Percentiles rank a stretch among this genome's conserved stretches.
Evolutionary conservation across 345 rosid genomes (phyloP).

Genomic region (Euclidium syriacum): DNA sequence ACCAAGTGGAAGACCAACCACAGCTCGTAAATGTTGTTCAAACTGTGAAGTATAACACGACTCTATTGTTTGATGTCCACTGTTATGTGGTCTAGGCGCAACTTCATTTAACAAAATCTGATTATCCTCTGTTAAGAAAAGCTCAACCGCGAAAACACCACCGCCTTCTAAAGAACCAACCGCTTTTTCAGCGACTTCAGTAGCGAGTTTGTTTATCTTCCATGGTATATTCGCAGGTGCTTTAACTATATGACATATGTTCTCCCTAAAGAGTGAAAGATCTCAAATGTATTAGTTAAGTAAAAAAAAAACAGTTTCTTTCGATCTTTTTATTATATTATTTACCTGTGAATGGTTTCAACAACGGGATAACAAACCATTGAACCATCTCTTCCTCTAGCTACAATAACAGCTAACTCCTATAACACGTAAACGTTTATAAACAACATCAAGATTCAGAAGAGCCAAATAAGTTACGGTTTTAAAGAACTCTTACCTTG

Average conservation of each 20-base stretch:
- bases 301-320: neutral
- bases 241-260: slow-evolving; percentile 92
- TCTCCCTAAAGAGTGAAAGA: slow-evolving; percentile 63
- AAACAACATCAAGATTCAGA: too few species aligned
- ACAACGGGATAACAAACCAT: slow-evolving; percentile 84
- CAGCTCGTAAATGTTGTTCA: slow-evolving; percentile 91
- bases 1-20: slow-evolving; percentile 91
- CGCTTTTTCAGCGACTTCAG: slow-evolving; percentile 73
- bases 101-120: slow-evolving; percentile 95
- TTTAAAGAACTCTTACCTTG: slow-evolving; percentile 41
- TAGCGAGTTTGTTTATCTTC: slow-evolving; percentile 75
- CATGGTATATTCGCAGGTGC: slow-evolving; percentile 85
- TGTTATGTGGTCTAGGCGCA: slow-evolving; percentile 97
- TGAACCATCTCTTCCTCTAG: slow-evolving; percentile 84
- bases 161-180: slow-evolving; percentile 89
- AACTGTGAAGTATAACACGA: slow-evolving; percentile 90
- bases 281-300: slow-evolving; percentile 18
- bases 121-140: slow-evolving; percentile 72
- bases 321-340: neutral
- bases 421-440: slow-evolving; percentile 13
- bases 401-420: slow-evolving; percentile 95
- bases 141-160: slow-evolving; percentile 93
- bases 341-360: slow-evolving; percentile 89
- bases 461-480: neutral
- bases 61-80: slow-evolving; percentile 98